Evolutionary conservation across 1,284 basidiomycete genomes (phyloP), one percentile per base, ranked within the genome.

Genomic region (Vanrija sp.): DNA sequence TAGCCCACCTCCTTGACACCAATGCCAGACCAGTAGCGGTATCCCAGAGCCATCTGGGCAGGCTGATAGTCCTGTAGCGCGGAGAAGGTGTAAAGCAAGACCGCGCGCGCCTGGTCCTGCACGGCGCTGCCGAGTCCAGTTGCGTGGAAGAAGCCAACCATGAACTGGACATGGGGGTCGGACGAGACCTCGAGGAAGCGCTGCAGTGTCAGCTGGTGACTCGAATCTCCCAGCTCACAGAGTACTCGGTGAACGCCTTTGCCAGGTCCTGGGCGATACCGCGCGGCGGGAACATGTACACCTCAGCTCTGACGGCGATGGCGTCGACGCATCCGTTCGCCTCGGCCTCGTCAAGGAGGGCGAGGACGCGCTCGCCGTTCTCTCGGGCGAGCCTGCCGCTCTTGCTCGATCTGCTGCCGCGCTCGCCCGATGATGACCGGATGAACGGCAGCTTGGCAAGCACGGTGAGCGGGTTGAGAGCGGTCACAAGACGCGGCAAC

Each of bases 1-100:
- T 3, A 28, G 51, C 68, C 54, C 46, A 70, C 75, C 61, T 96
- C 91, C 51, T 86, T 80, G 0, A 89, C 87, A 6, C 93, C 91
- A 57, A 98, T 94, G 0, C 96, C 96, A 25, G 87, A 87, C 88
- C 91, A 96, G 71, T 94, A 87, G n/a, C 93, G 84, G 74, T 95
- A 98, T 0, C 87, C 96, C 39, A 98, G 80, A 0, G 91, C 85
- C 89, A 95, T 93, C 72, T 94, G 88, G 0, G 95, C 89, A 5
- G 88, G 86, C 63, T 86, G 84, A 75, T 94, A 83, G 0, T 88
- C 90, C 16, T 88, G 87, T 52, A 92, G 85, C 2, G 91, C 93
- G 2, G 92, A 87, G 68, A 98, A 94, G 0, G 92, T 95, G 72
- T 94, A 92, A 72, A 97, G 91, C 0, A 98, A 79, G 55, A 95